Conservation (phyloP, 2,329 filamentous ascomycete genomes). For the Ceratocystis diversiconidia region DNA sequence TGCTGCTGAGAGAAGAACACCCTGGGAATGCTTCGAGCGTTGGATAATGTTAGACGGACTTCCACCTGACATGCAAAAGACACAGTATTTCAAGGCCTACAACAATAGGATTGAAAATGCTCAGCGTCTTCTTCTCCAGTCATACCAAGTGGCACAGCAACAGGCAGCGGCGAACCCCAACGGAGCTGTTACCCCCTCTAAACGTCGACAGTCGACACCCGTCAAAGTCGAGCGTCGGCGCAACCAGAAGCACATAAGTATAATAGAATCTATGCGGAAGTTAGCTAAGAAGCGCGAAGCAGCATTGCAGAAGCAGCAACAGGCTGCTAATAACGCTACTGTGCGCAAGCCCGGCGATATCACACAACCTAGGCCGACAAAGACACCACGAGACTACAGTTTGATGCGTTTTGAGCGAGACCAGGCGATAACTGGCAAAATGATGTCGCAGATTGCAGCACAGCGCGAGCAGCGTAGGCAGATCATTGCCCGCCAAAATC, state of each 20-base stretch:
- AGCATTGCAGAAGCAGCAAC: constrained; percentile 71
- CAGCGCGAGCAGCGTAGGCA: constrained; percentile 43
- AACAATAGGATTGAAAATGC: constrained; percentile 46
- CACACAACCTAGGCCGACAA: constrained; percentile 37
- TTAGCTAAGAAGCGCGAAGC: constrained; percentile 88
- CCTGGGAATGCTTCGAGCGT: constrained; percentile 97
- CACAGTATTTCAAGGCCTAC: constrained; percentile 76
- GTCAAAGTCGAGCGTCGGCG: constrained; percentile 74
- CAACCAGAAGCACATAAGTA: constrained; percentile 70
- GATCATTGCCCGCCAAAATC: constrained; percentile 9
- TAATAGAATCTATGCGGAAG: constrained; percentile 92
- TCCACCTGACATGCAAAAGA: constrained; percentile 86
- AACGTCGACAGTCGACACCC: constrained; percentile 50
- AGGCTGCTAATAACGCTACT: constrained; percentile 64
- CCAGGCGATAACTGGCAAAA: constrained; percentile 43
- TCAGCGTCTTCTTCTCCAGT: constrained; percentile 39
- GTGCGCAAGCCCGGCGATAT: constrained; percentile 64
- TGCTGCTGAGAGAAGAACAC: constrained; percentile 75
- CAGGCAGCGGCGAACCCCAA: constrained; percentile 20
- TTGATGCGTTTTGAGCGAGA: constrained; percentile 79
- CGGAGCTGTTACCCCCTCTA: constrained; percentile 24
- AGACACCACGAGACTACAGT: constrained; percentile 85
- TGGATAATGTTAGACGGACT: constrained; percentile 88
- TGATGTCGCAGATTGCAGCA: constrained; percentile 37
- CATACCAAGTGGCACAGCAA: constrained; percentile 38